A percentile compares a stretch with the other conserved stretches of the same genome.
Conservation (phyloP, 306 rosid species). For the Prunus kanzakura region DNA sequence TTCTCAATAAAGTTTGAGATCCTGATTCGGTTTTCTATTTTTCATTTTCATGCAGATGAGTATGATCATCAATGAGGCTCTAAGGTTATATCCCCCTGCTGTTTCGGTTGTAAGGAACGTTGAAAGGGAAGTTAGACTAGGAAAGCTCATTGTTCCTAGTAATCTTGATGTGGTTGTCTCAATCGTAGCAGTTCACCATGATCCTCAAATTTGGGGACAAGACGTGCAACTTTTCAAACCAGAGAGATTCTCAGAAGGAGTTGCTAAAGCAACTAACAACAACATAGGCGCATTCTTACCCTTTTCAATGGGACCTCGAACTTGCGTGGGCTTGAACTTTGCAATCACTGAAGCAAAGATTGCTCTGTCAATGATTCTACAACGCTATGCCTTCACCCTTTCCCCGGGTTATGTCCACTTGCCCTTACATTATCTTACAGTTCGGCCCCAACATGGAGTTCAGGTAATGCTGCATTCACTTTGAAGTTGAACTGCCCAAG, state of each 20-base stretch:
- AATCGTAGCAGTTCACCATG: slow-evolving; percentile 25
- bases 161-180: neutral
- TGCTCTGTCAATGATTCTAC: slow-evolving; percentile 29
- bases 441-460: slow-evolving; percentile 29
- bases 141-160: slow-evolving; percentile 19
- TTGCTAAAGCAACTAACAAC: slow-evolving; percentile 28
- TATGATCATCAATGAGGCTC: slow-evolving; percentile 33
- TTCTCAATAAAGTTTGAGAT: neutral
- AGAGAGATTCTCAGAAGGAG: slow-evolving; percentile 27
- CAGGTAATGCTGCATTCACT: slow-evolving; percentile 15
- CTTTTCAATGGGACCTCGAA: slow-evolving; percentile 31
- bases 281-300: slow-evolving; percentile 24
- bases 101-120: slow-evolving; percentile 6
- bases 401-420: slow-evolving; percentile 29
- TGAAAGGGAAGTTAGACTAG: slow-evolving; percentile 10
- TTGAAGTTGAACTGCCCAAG: neutral
- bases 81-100: slow-evolving; percentile 27
- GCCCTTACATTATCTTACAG: slow-evolving; percentile 14
- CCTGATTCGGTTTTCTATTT: neutral
- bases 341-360: slow-evolving; percentile 23
- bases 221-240: slow-evolving; percentile 33
- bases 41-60: slow-evolving; percentile 22
- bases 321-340: slow-evolving; percentile 29
- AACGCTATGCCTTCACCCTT: slow-evolving; percentile 25
- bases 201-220: slow-evolving; percentile 29